Evolutionary conservation across 305 asterid species (phyloP).

Genomic region (Fraxinus dipetala): DNA sequence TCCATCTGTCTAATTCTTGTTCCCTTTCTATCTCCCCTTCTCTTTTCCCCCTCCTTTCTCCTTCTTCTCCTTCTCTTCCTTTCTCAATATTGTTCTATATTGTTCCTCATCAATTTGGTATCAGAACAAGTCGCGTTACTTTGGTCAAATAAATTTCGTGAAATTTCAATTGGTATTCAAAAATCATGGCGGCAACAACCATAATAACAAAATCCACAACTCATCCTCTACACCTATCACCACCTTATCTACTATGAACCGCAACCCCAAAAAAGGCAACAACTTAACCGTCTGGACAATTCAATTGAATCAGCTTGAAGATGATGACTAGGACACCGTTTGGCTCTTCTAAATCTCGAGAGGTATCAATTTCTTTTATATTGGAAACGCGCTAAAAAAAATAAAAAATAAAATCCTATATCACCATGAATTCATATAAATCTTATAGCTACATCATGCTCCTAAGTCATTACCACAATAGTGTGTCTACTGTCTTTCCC

Average conservation of each 20-base stretch:
- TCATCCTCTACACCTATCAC: neutral
- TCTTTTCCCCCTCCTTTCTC: neutral
- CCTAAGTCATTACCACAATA: neutral
- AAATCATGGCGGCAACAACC: neutral
- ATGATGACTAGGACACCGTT: neutral
- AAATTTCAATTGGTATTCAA: neutral
- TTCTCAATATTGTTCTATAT: neutral
- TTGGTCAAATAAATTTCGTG: neutral
- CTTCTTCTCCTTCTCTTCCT: neutral
- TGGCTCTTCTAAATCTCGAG: neutral
- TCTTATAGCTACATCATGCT: neutral
- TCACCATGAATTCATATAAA: neutral
- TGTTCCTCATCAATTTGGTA: neutral
- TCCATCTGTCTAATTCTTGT: neutral
- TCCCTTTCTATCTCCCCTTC: neutral
- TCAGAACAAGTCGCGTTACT: neutral
- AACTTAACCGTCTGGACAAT: neutral
- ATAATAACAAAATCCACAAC: neutral
- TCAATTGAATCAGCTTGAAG: neutral
- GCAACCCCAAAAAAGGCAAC: neutral
- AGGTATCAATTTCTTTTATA: neutral
- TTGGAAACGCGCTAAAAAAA: neutral
- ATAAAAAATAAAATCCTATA: neutral
- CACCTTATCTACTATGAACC: neutral
- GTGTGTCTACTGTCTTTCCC: neutral